Evolutionary conservation across 2,329 filamentous ascomycete species (phyloP).

Genomic region (Niveomyces coronatus): DNA sequence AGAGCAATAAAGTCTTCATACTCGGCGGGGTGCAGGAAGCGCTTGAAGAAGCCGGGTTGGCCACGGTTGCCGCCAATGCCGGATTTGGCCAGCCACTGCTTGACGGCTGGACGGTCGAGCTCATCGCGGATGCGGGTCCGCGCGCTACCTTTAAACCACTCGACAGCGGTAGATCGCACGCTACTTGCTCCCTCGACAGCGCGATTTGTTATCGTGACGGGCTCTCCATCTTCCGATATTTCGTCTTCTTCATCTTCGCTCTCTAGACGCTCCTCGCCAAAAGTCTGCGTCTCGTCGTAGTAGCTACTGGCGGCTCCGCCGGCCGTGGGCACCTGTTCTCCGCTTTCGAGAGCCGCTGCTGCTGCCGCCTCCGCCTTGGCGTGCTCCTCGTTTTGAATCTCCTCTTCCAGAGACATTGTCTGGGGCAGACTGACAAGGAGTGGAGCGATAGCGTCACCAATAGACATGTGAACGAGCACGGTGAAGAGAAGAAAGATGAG

Average conservation of each 20-base stretch:
- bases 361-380: slow-evolving; percentile 30
- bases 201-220: slow-evolving; percentile 17
- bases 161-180: slow-evolving; percentile 20
- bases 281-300: slow-evolving; percentile 19
- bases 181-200: slow-evolving; percentile 29
- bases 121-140: slow-evolving; percentile 22
- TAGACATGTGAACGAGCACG: slow-evolving; percentile 61
- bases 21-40: slow-evolving; percentile 69
- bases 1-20: slow-evolving; percentile 64
- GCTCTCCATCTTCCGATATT: slow-evolving; percentile 15
- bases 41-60: slow-evolving; percentile 43
- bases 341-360: slow-evolving; percentile 16
- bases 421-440: slow-evolving; percentile 71
- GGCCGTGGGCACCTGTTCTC: slow-evolving; percentile 11
- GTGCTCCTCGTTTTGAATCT: slow-evolving; percentile 33
- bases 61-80: slow-evolving; percentile 18
- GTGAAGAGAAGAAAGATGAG: slow-evolving; percentile 67
- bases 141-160: slow-evolving; percentile 27
- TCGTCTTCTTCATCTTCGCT: slow-evolving; percentile 21
- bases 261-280: slow-evolving; percentile 9
- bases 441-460: slow-evolving; percentile 65
- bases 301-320: slow-evolving; percentile 26
- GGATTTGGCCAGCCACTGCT: slow-evolving; percentile 18
- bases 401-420: slow-evolving; percentile 50
- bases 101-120: slow-evolving; percentile 18